Evolutionary conservation across 176 grass and related monocot genomes (phyloP), one percentile per base, ranked within the genome.

Genomic region (Raddia distichophylla): DNA sequence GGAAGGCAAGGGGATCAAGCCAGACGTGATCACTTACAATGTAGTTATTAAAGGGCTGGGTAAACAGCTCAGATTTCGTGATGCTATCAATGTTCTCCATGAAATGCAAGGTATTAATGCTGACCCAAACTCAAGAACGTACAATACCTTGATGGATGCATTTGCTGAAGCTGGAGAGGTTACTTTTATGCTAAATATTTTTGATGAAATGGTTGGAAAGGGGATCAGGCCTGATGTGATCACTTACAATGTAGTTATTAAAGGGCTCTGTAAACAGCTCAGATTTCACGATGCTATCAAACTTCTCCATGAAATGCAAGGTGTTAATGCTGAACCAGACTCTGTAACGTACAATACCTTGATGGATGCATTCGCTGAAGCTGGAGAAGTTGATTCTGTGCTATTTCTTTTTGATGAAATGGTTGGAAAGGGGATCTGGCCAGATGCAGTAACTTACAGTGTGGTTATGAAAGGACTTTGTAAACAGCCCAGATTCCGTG

Each of bases 391-490:
- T 75, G 53, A 84, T 84, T 53, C 53, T 18, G 82, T 93, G 79
- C 54, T 88, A 47, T 72, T 55, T 50, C 67, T 93, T 63, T 87
- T 88, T 48, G 43, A 93, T 84, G 84, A 99, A 87, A 99, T 99
- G 96, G 52, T 81, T 86, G 46, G 3, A 52, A 91, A 88, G 32
- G 74, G 55, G 37, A 86, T 99, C 64, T 86, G 72, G 65, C 89
- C 87, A 17, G 93, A 95, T 80, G 71, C 71, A 32, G 49, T 91
- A 62, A 88, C 91, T 80, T 91, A 84, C 75, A 99, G 87, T 85
- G 88, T 99, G 19, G 49, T 93, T 76, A 83, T 95, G 76, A 99
- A 99, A 84, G 96, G 93, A 75, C 86, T 95, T n/a, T 99, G 96
- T 79, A 93, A 90, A 58, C 60, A 91, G 57, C 75, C 65, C 16